Evolutionary conservation across 305 asterid species (phyloP), one percentile per base, ranked within the genome.

Genomic region (Salvia sclarea): DNA sequence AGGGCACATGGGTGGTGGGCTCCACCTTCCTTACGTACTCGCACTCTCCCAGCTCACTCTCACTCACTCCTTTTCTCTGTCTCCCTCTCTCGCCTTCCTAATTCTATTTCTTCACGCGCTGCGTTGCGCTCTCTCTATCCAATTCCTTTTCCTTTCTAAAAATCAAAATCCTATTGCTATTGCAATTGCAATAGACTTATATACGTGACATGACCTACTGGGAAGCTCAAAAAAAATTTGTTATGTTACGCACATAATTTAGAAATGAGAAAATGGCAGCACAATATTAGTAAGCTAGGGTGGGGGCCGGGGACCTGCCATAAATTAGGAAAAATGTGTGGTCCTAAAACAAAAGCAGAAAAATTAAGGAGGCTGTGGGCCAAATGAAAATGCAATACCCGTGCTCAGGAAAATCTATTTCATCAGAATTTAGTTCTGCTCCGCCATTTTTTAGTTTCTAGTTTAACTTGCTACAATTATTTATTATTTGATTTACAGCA

Each of bases 1-100:
- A 80, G 78, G 78, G 92, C 98, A 93, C 97, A 93, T 88, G 98
- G 91, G 94, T 73, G 86, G 94, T 85, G 97, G 96, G 94, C 69
- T 59, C 94, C 81, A 73, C 79, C 45, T 16, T 40, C 63, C 63
- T 44, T 66, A 76, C 81, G 69, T 73, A 81, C 78, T 70, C 81
- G 54, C 85, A 74, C 83, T 74, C 83, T 75, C 61, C 65, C 41
- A 64, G 28, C 66, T 33, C 76, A 35, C 70, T 20, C 68, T 2
- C 55, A 47, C 79, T 64, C 66, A 37, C 77, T 52, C 49, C 17
- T 9, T 54, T 17, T 12, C 28, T 18, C 25, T 25, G 6, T 17
- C 8, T 25, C 37, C 2, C 45, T 35, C 6, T 5, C 22, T 40
- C 17, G 3, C 43, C 43, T 37, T 33, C 38, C 3, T 9, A 10